These are phyloP conservation scores for Geotrichum citri-aurantii DNA, from an alignment of 1,139 yeast genomes.

Conservation along the genomic window DNA sequence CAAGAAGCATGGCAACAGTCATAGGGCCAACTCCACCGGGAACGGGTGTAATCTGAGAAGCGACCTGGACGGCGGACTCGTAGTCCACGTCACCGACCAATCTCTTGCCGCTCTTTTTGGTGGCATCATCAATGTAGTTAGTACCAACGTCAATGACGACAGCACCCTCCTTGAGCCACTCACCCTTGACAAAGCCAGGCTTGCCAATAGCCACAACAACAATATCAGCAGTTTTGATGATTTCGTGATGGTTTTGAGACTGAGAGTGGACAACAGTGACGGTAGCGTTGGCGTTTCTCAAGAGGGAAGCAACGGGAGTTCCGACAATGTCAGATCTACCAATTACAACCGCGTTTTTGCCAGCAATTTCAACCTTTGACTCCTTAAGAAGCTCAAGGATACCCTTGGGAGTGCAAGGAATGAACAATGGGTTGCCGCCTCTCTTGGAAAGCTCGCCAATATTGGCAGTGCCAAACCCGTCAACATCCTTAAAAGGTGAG, in stretches of 20 bases:
- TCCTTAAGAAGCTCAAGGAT: conserved; percentile 69
- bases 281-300: conserved; percentile 74
- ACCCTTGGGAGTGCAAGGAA: conserved; percentile 97
- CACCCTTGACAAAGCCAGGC: conserved; percentile 78
- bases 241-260: conserved; percentile 57
- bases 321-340: conserved; percentile 98
- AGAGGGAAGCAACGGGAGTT: conserved; percentile 78
- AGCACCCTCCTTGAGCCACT: conserved; percentile 79
- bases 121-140: conserved; percentile 71
- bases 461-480: conserved; percentile 87
- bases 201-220: conserved; percentile 90
- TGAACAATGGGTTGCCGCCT: conserved; percentile 76
- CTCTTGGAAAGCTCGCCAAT: conserved; percentile 89
- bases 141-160: conserved; percentile 96
- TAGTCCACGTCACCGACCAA: conserved; percentile 94
- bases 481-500: conserved; percentile 79
- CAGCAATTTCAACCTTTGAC: conserved; percentile 58
- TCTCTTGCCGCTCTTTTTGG: conserved; percentile 76
- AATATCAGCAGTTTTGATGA: conserved; percentile 72
- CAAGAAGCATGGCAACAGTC: conserved; percentile 95
- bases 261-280: conserved; percentile 83
- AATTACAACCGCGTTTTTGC: conserved; percentile 85
- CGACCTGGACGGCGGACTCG: conserved; percentile 57
- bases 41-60: conserved; percentile 83
- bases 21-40: conserved; percentile 99